These are phyloP conservation scores for Fusarium nodosum DNA, from an alignment of 2,329 filamentous ascomycete genomes.

Conservation along the genomic window DNA sequence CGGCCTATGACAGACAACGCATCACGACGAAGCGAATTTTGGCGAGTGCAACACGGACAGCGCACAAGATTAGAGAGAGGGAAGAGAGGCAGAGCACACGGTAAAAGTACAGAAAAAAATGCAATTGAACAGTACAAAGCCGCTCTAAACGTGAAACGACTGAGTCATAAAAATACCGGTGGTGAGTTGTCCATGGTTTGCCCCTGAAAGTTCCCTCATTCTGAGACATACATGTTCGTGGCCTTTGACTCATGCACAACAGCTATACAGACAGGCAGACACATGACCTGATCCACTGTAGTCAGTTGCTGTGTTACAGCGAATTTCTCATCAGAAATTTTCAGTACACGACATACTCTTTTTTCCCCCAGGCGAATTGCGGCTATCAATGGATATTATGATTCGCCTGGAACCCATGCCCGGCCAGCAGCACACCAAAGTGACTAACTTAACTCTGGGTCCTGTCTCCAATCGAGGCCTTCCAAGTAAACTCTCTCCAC, in stretches of 20 bases:
- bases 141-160: not conserved
- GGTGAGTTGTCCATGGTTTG: slow-evolving; percentile 3
- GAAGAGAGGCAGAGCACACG: not conserved
- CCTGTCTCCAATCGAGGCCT: slow-evolving; percentile 34
- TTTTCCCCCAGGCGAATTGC: slow-evolving; percentile 21
- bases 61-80: slow-evolving; percentile 10
- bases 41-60: slow-evolving; percentile 29
- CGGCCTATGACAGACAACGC: slow-evolving; percentile 8
- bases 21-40: slow-evolving; percentile 13
- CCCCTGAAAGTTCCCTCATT: not conserved
- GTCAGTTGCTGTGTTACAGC: slow-evolving; percentile 15
- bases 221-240: slow-evolving; percentile 18
- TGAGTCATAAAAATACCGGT: not conserved
- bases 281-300: slow-evolving; percentile 19
- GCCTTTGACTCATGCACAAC: slow-evolving; percentile 27
- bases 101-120: not conserved
- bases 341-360: not conserved
- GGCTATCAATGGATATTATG: slow-evolving; percentile 19
- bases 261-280: slow-evolving; percentile 3
- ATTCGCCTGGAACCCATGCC: slow-evolving; percentile 19
- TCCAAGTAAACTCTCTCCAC: slow-evolving; percentile 32
- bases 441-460: slow-evolving; percentile 21
- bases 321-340: slow-evolving; percentile 4
- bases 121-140: not conserved
- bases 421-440: slow-evolving; percentile 6